Conservation (phyloP, 345 rosid species). For the Salix arbutifolia region DNA sequence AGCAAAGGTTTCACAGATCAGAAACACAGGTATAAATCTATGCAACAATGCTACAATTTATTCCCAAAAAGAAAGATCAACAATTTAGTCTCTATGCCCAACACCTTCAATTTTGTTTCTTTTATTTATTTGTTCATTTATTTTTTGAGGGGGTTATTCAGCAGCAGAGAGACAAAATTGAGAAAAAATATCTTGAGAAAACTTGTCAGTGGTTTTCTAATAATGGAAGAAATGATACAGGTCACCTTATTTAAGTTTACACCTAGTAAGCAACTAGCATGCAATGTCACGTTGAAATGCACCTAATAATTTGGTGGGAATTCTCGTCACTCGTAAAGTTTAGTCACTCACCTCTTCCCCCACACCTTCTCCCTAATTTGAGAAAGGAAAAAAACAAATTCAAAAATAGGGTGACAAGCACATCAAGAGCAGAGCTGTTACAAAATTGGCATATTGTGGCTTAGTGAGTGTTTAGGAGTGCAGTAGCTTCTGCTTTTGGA, state of each 20-base stretch:
- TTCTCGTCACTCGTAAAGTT: neutral
- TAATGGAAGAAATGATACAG: neutral
- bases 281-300: neutral
- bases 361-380: neutral
- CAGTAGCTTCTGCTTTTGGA: too few species aligned
- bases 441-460: too few species aligned
- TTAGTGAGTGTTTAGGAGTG: too few species aligned
- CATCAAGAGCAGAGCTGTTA: too few species aligned
- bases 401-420: neutral
- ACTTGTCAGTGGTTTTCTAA: neutral
- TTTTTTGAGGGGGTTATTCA: too few species aligned
- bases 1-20: neutral
- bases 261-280: neutral
- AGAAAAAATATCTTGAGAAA: too few species aligned
- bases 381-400: neutral
- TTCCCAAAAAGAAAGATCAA: too few species aligned
- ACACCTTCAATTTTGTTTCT: too few species aligned
- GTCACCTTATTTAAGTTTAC: neutral
- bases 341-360: neutral
- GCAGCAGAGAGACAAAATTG: too few species aligned
- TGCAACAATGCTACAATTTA: neutral
- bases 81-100: too few species aligned
- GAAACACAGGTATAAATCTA: neutral
- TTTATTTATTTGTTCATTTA: too few species aligned
- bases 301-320: neutral